A percentile compares a stretch with the other conserved stretches of the same genome.
Evolutionary conservation across 306 rosid species (phyloP).

Genomic region (Ochetophila trinervis): DNA sequence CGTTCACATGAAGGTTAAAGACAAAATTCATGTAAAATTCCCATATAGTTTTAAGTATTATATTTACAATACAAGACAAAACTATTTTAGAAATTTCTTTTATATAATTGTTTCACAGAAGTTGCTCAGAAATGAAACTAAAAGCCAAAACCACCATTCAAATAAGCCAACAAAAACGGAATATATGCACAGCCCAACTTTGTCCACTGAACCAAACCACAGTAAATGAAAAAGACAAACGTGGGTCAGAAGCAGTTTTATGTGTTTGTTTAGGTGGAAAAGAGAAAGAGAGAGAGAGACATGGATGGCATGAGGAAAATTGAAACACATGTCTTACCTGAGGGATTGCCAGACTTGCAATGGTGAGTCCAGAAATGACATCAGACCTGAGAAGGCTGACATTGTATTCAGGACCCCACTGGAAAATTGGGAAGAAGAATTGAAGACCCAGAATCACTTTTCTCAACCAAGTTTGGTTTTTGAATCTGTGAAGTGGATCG

Average conservation of each 20-base stretch:
- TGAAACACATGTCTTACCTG: conserved; percentile 46
- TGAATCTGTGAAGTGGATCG: conserved; percentile 71
- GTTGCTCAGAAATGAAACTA: too few relatives aligned
- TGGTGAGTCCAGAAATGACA: conserved; percentile 83
- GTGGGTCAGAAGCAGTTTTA: not conserved
- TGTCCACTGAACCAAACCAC: not conserved
- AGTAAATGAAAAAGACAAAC: conserved; percentile 4
- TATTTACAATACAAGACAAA: not conserved
- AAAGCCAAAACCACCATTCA: not conserved
- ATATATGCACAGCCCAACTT: conserved; percentile 8
- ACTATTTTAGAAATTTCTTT: not conserved
- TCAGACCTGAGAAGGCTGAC: conserved; percentile 62
- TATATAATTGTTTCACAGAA: too few relatives aligned
- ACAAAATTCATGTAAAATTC: not conserved
- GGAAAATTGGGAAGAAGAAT: conserved; percentile 71
- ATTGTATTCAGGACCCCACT: conserved; percentile 73
- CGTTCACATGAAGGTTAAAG: not conserved
- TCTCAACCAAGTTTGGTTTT: conserved; percentile 46
- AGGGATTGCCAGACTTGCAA: conserved; percentile 95
- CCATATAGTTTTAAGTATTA: too few relatives aligned
- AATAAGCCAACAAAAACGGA: not conserved
- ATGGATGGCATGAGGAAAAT: too few relatives aligned
- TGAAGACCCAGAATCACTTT: conserved; percentile 65
- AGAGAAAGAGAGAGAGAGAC: not conserved
- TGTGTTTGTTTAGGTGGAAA: not conserved